Base-by-base conservation (phyloP, 495 filamentous ascomycete genomes). In the Staphylotrichum longicolle region DNA sequence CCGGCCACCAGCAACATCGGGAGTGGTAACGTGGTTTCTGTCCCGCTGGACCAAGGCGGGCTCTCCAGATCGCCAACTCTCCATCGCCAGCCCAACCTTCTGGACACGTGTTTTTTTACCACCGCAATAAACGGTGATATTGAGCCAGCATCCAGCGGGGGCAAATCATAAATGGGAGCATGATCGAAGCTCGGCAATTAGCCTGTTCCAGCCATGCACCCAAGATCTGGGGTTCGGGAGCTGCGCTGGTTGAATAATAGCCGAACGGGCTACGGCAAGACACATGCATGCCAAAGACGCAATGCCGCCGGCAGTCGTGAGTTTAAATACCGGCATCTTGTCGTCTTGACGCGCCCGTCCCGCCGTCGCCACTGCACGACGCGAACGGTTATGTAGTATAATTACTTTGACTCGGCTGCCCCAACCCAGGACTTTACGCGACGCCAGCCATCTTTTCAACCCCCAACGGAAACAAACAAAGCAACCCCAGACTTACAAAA, bases 141-240 rank as follows among this genome's bases (percentile, higher is more conserved):
- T 58, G 35, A 46, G 8, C 14, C 42, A 44, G 51, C 3, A 39
- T 40, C n/a, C 0, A 20, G 14, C n/a, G 4, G 14, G 44, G 44
- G 20, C 5, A 39, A 57, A n/a, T n/a, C n/a, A n/a, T n/a, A n/a
- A n/a, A 45, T 57, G 33, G 44, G 34, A 48, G 44, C 3, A 57
- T 41, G 7, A 20, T 27, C 42, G 34, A 3, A 3, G 34, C 20
- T 40, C 53, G 58, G 57, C 53, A 65, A 65, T 65, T 65, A 65
- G 63, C 32, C 63, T 65, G 58, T 65, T 44, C 46, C 45, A 32
- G 32, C 6, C 33, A 35, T 50, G 39, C 35, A 27, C 49, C 35
- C 32, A 15, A 60, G 37, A 49, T 45, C 41, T 15, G 56, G 50
- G 49, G 35, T 27, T 44, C 56, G 62, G 55, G 50, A 63, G 55